phyloP scores from a whole-genome alignment of 768 basidiomycete species.

The Dentipellis sp. region DNA sequence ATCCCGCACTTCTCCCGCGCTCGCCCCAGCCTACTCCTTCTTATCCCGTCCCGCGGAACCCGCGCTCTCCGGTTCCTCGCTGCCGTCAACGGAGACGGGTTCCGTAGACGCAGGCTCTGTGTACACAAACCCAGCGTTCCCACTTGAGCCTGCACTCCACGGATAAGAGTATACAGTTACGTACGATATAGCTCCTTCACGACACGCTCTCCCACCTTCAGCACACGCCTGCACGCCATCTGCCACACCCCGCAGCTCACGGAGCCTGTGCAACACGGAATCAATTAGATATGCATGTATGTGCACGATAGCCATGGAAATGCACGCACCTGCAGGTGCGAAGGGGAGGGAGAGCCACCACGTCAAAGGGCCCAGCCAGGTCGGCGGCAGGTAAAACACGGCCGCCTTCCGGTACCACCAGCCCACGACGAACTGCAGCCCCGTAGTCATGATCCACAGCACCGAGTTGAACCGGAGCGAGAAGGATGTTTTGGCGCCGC shows the following conservation, averaged over 20 bases:
- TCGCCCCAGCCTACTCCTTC: background rate
- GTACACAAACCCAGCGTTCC: no score
- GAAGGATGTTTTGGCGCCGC: conserved; percentile 65
- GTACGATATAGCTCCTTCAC: conserved; percentile 10
- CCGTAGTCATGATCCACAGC: conserved; percentile 83
- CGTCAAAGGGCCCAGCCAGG: conserved; percentile 82
- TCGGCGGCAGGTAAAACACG: conserved; percentile 86
- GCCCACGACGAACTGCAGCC: conserved; percentile 72
- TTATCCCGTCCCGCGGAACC: background rate
- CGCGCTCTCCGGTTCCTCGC: background rate
- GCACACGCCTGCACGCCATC: conserved; percentile 85
- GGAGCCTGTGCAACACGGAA: conserved; percentile 46
- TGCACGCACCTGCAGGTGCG: conserved; percentile 67
- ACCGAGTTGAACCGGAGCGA: conserved; percentile 64
- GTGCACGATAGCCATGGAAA: background rate
- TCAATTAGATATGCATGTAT: background rate
- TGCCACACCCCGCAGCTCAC: conserved; percentile 94
- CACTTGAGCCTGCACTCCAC: no score
- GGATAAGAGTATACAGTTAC: background rate
- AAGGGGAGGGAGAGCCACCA: conserved; percentile 91
- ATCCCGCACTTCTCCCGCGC: no score
- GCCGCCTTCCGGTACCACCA: conserved; percentile 90
- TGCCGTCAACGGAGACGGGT: background rate
- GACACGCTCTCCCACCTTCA: conserved; percentile 58
- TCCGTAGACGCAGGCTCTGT: background rate